Evolutionary conservation across 2,329 filamentous ascomycete genomes (phyloP).

Genomic region (Pseudogymnoascus sp.): DNA sequence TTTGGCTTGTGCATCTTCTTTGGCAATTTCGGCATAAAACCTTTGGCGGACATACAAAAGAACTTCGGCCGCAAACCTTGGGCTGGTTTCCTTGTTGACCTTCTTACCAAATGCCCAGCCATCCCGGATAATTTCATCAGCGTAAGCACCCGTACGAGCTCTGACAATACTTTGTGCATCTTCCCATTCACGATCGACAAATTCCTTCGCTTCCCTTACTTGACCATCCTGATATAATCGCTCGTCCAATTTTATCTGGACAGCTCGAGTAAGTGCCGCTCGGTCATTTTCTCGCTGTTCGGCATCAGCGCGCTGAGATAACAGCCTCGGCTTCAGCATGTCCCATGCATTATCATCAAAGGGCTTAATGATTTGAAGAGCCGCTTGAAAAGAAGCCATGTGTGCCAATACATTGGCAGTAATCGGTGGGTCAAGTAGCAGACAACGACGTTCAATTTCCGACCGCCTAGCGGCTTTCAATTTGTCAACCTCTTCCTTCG

Average conservation of each 20-base stretch:
- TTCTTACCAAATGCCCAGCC: conserved; percentile 57
- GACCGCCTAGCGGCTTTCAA: conserved; percentile 55
- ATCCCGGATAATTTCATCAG: conserved; percentile 61
- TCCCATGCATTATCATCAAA: conserved; percentile 65
- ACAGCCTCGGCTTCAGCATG: conserved; percentile 57
- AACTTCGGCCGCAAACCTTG: conserved; percentile 65
- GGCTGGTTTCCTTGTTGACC: conserved; percentile 54
- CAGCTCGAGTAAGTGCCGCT: conserved; percentile 26
- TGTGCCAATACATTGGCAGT: conserved; percentile 53
- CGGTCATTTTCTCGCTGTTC: conserved; percentile 46
- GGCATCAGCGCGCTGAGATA: conserved; percentile 58
- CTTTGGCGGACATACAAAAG: conserved; percentile 57
- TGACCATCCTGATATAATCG: conserved; percentile 23
- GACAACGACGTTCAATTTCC: conserved; percentile 66
- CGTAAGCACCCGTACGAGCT: conserved; percentile 55
- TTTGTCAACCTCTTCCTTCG: conserved; percentile 54
- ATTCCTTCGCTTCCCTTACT: conserved; percentile 47
- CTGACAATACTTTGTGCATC: conserved; percentile 60
- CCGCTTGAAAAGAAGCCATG: conserved; percentile 67
- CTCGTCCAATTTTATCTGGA: conserved; percentile 33
- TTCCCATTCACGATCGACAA: conserved; percentile 63
- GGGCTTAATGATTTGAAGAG: conserved; percentile 60
- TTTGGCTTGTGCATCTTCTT: conserved; percentile 42
- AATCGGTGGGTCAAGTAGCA: conserved; percentile 59
- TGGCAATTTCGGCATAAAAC: conserved; percentile 56